Evolutionary conservation across 768 basidiomycete species (phyloP), one percentile per base, ranked within the genome.

Genomic region (Cubamyces sp.): DNA sequence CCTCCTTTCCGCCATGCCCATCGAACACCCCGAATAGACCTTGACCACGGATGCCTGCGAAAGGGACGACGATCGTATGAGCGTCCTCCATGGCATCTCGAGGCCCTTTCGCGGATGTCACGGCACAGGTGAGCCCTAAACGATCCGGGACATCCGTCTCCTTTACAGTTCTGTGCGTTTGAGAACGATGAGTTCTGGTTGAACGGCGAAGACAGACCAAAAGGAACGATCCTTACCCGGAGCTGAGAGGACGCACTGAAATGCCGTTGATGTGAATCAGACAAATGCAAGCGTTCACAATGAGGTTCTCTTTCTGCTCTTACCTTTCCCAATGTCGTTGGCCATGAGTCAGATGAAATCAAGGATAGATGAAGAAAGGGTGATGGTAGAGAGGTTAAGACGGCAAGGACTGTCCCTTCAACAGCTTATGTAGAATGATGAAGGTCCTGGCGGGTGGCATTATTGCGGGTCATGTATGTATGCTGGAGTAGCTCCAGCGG

Each of bases 1-100:
- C 96, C 70, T 98, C 92, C 74, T 96, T 98, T 15, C 97, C 97
- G 0, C 97, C 97, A 73, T 99, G 97, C 3, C 97, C 97, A 68
- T 99, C 97, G 69, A 98, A 99, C 37, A 99, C 87, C 5, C 95
- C 96, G 74, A 96, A 98, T 80, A 97, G 98, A 9, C 95, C 97
- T 73, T 99, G 97, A 0, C 97, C 97, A 43, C 88, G 86, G 18
- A 98, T 81, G 39, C 87, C 85, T 37, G 87, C 94, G 74, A 92
- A 99, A 73, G 98, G 96, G 64, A 96, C 90, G 61, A 98, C 87
- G 71, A 98, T 97, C 21, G 94, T 92, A 74, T 98, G 95, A 6
- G 94, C 86, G 73, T 98, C 97, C 76, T 98, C 97, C 97, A 98
- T 98, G 52, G 90, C 92, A 64, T 96, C 81, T 62, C 97, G 81